Evolutionary conservation across 78 protist species (phyloP), one percentile per base, ranked within the genome.

Genomic region (Emiliania huxleyi): DNA sequence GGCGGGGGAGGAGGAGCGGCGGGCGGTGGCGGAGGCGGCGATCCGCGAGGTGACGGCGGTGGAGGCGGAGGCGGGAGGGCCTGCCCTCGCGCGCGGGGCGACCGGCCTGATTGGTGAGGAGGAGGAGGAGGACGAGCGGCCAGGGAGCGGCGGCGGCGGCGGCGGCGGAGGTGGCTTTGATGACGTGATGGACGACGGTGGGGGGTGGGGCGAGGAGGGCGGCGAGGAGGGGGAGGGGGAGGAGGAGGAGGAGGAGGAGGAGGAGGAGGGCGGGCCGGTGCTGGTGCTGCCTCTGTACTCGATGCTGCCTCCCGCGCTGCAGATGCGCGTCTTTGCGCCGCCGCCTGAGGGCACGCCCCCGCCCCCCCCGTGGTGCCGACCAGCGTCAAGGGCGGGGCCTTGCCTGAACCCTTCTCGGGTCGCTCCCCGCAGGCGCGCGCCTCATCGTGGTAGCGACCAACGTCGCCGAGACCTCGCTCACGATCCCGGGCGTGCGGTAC

Each of bases 391-490:
- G 26, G 75, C 75, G 26, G 75, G 26, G 75, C 26, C 75, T n/a
- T n/a, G n/a, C n/a, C n/a, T n/a, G n/a, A n/a, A n/a, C n/a, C n/a
- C n/a, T n/a, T n/a, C n/a, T n/a, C n/a, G n/a, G n/a, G n/a, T n/a
- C n/a, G n/a, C n/a, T n/a, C n/a, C n/a, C 83, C 44, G 44, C 83
- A 37, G 94, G 90, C 38, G 97, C 0, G 22, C 95, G 99, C 21
- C 93, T 97, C 73, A 91, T 97, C 22, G 98, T 99, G 18, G 98
- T 99, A 38, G 98, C 99, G 18, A 99, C 99, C 44, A 98, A 99
- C 90, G 96, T 99, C 12, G 99, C 99, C 69, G 99, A 99, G 93
- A 98, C 99, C 1, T 98, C 99, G 77, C 43, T 99, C 29, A 99
- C 99, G 25, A 98, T 99, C 44, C 99, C 99, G 18, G 98, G 97